Conservation (phyloP, 805 yeast genomes). For the Tetrapisispora namnaoensis region DNA sequence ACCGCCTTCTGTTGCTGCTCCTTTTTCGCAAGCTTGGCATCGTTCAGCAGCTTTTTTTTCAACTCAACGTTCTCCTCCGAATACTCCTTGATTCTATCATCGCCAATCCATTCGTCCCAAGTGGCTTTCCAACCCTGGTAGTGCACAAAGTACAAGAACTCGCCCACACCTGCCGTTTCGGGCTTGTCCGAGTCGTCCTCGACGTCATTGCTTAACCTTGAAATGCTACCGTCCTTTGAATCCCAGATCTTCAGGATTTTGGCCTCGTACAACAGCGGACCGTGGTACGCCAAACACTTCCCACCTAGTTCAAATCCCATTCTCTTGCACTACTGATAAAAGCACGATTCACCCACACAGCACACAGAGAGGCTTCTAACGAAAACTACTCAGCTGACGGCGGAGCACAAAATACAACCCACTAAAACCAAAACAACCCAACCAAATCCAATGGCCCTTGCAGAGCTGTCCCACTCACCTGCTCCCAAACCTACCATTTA, state of each 20-base stretch:
- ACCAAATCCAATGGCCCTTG: too few species aligned
- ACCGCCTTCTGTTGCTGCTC: slow-evolving; percentile 21
- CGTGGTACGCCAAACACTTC: slow-evolving; percentile 74
- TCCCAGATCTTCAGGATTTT: slow-evolving; percentile 58
- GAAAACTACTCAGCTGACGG: too few species aligned
- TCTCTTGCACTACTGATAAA: too few species aligned
- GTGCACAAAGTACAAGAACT: slow-evolving; percentile 56
- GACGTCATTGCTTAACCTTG: slow-evolving; percentile 9
- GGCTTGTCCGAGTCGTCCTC: slow-evolving; percentile 9
- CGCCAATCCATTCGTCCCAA: slow-evolving; percentile 95
- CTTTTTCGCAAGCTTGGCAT: slow-evolving; percentile 31
- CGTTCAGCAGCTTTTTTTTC: slow-evolving; percentile 50
- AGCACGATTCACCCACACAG: too few species aligned
- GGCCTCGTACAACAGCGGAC: slow-evolving; percentile 85
- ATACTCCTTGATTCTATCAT: slow-evolving; percentile 54
- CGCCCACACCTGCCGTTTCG: slow-evolving; percentile 25
- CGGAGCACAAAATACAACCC: too few species aligned
- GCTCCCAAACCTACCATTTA: too few species aligned
- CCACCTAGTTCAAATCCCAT: slow-evolving; percentile 23
- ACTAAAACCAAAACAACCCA: too few species aligned
- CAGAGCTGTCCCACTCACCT: too few species aligned
- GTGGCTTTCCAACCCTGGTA: slow-evolving; percentile 92
- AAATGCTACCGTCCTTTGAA: slow-evolving; percentile 27
- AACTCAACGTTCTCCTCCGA: slow-evolving; percentile 57
- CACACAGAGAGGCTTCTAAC: too few species aligned